These are phyloP conservation scores for Tilletia indica DNA, from an alignment of 1,284 basidiomycete genomes.

Conservation along the genomic window DNA sequence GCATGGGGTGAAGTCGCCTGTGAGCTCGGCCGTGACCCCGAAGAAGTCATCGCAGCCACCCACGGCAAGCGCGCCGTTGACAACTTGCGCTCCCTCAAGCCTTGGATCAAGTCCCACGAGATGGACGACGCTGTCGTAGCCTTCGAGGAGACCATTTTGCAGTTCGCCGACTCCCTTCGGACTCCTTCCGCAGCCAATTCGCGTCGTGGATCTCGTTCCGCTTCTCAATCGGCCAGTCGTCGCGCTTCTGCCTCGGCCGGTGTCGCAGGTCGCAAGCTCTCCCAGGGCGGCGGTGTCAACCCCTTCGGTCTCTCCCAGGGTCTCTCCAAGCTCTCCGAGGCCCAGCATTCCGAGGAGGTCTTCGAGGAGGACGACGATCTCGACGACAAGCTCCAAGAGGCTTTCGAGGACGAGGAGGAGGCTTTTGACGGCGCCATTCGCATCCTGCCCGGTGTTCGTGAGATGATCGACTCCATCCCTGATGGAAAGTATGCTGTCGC, in stretches of 20 bases:
- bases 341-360: conserved; percentile 53
- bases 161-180: conserved; percentile 34
- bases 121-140: conserved; percentile 20
- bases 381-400: conserved; percentile 59
- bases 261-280: conserved; percentile 59
- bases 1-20: conserved; percentile 74
- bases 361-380: conserved; percentile 57
- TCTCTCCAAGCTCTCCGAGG: conserved; percentile 24
- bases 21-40: conserved; percentile 69
- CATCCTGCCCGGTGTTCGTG: conserved; percentile 72
- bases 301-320: conserved; percentile 12
- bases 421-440: conserved; percentile 59
- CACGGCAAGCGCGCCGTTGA: conserved; percentile 73
- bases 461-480: conserved; percentile 69
- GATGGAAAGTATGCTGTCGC: conserved; percentile 70
- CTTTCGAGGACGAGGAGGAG: conserved; percentile 62
- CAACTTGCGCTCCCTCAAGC: conserved; percentile 66
- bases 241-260: conserved; percentile 57
- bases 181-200: conserved; percentile 30
- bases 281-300: conserved; percentile 48
- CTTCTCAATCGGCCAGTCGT: conserved; percentile 32
- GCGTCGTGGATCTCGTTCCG: conserved; percentile 56
- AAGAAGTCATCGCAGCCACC: conserved; percentile 61
- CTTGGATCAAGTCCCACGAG: conserved; percentile 59
- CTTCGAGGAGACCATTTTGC: conserved; percentile 19